These are phyloP conservation scores for Dryas octopetala DNA, from an alignment of 306 rosid species.

Conservation along the genomic window DNA sequence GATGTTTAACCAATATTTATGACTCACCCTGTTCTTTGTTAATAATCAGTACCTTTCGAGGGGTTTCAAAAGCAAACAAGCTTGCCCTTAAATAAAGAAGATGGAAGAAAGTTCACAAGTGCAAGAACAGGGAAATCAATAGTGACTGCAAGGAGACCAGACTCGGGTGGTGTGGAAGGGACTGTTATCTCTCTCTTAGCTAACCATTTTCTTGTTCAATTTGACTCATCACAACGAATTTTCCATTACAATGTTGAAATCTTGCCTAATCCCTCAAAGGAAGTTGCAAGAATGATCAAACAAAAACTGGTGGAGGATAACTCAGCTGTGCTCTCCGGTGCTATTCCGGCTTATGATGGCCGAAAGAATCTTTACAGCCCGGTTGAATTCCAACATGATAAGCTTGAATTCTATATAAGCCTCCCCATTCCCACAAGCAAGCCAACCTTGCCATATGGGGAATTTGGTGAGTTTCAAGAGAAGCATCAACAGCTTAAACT, in stretches of 20 bases:
- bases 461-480: constrained; percentile 40
- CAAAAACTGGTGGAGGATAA: constrained; percentile 69
- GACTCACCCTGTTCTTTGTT: constrained; percentile 33
- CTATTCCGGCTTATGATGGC: constrained; percentile 90
- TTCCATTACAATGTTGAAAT: constrained; percentile 96
- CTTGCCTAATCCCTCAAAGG: constrained; percentile 86
- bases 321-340: constrained; percentile 60
- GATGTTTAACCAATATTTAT: constrained; percentile 2
- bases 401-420: constrained; percentile 76
- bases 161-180: constrained; percentile 95
- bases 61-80: constrained; percentile 44
- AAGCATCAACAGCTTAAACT: constrained; percentile 55
- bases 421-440: constrained; percentile 66
- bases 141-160: constrained; percentile 84
- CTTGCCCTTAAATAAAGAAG: constrained; percentile 43
- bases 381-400: constrained; percentile 76
- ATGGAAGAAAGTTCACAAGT: constrained; percentile 44
- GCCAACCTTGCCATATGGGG: constrained; percentile 37
- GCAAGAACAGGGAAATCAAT: constrained; percentile 50
- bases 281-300: constrained; percentile 71
- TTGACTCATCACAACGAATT: constrained; percentile 65
- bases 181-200: constrained; percentile 74
- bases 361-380: constrained; percentile 85
- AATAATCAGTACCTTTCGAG: constrained; percentile 42
- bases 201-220: constrained; percentile 82